A percentile compares a stretch with the other conserved stretches of the same genome.
Conservation (phyloP, 2,329 filamentous ascomycete species). For the Coniella vitis region DNA sequence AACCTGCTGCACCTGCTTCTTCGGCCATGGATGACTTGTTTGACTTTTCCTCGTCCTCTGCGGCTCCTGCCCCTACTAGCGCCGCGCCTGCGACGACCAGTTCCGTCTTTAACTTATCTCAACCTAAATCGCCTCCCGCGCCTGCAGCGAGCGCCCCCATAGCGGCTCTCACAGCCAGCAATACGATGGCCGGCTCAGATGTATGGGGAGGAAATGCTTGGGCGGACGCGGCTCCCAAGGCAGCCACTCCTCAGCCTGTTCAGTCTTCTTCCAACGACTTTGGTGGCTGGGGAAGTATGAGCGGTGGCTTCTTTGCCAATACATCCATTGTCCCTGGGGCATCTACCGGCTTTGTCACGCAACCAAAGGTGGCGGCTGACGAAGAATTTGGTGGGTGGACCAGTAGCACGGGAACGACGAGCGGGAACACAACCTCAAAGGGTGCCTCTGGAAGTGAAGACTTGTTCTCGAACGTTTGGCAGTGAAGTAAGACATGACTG, state of each 20-base stretch:
- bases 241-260: slow-evolving; percentile 32
- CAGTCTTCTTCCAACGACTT: slow-evolving; percentile 47
- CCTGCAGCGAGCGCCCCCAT: slow-evolving; percentile 31
- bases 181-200: slow-evolving; percentile 44
- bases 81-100: slow-evolving; percentile 35
- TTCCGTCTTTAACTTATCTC: slow-evolving; percentile 81
- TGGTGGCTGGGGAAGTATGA: slow-evolving; percentile 41
- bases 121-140: slow-evolving; percentile 36
- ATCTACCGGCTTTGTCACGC: slow-evolving; percentile 56
- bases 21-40: slow-evolving; percentile 74
- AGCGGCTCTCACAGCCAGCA: slow-evolving; percentile 31
- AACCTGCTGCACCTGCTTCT: slow-evolving; percentile 35
- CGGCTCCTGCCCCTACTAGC: slow-evolving; percentile 35
- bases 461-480: slow-evolving; percentile 93
- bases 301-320: slow-evolving; percentile 39
- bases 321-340: slow-evolving; percentile 56
- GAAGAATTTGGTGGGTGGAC: slow-evolving; percentile 97
- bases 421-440: slow-evolving; percentile 22
- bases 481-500: slow-evolving; percentile 39
- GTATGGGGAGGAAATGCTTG: slow-evolving; percentile 87
- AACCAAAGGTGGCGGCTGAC: slow-evolving; percentile 72
- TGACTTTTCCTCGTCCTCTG: slow-evolving; percentile 55
- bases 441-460: slow-evolving; percentile 70
- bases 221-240: slow-evolving; percentile 56
- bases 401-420: slow-evolving; percentile 53